phyloP scores from a whole-genome alignment of 306 rosid genomes.

The Corylus heterophylla region DNA sequence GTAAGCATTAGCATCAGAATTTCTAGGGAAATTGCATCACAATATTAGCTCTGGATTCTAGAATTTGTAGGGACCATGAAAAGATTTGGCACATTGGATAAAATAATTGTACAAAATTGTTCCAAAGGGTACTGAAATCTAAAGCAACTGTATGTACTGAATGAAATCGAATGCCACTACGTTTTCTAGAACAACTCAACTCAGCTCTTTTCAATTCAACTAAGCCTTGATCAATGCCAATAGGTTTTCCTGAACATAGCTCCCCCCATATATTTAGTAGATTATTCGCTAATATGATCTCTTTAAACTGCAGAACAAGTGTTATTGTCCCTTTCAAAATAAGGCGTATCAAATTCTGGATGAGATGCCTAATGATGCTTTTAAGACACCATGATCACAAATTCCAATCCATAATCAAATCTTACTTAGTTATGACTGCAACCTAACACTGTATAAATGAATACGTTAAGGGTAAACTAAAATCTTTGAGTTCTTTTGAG shows the following conservation, averaged over 20 bases:
- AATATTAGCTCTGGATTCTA: background rate
- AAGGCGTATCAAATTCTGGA: no score
- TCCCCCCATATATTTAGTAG: background rate
- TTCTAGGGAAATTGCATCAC: background rate
- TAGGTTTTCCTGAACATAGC: background rate
- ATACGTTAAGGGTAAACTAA: background rate
- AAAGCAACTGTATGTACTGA: background rate
- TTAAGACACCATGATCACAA: background rate
- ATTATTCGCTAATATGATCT: background rate
- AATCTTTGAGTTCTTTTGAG: background rate
- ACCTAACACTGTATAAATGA: background rate
- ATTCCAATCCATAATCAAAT: background rate
- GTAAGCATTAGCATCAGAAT: background rate
- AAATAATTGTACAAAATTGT: background rate
- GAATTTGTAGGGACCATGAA: background rate
- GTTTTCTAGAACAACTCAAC: background rate
- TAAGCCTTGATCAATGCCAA: background rate
- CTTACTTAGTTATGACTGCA: background rate
- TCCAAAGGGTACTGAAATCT: background rate
- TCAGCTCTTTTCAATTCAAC: background rate
- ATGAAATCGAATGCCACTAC: background rate
- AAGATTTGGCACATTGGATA: background rate
- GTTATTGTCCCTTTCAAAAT: background rate
- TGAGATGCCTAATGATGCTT: background rate
- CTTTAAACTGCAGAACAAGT: background rate